phyloP scores from a whole-genome alignment of 2,329 filamentous ascomycete genomes.

The Cytospora mali region DNA sequence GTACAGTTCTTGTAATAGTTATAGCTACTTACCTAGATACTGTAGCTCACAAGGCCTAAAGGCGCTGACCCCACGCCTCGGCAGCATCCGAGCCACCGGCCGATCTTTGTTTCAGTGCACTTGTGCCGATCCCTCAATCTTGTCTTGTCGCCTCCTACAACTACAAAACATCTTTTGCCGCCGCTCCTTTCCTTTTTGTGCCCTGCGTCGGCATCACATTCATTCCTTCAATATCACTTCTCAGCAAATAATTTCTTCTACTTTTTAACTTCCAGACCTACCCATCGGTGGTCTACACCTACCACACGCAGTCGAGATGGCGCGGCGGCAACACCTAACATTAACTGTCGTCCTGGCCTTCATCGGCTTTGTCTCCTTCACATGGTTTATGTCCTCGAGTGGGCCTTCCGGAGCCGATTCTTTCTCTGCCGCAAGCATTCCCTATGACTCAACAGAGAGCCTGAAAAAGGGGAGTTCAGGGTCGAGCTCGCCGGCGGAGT shows the following conservation, averaged over 20 bases:
- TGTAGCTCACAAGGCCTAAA: background rate
- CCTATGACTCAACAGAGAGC: slow-evolving; percentile 34
- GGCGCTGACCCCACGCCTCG: slow-evolving; percentile 13
- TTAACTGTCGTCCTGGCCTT: slow-evolving; percentile 57
- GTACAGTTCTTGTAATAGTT: no score
- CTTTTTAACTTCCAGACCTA: background rate
- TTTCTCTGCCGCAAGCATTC: slow-evolving; percentile 27
- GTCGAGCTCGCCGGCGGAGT: slow-evolving; percentile 19
- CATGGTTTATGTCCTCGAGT: slow-evolving; percentile 57
- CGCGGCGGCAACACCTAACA: slow-evolving; percentile 56
- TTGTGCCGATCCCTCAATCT: slow-evolving; percentile 4
- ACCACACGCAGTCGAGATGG: slow-evolving; percentile 42
- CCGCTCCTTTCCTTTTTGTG: slow-evolving; percentile 7
- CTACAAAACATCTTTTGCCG: background rate
- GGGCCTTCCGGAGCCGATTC: slow-evolving; percentile 26
- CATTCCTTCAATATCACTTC: background rate
- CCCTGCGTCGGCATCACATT: background rate
- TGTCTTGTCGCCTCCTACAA: background rate
- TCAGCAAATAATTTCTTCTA: background rate
- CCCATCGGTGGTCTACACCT: background rate
- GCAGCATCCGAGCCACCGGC: slow-evolving; percentile 19
- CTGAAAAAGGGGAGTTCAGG: slow-evolving; percentile 28
- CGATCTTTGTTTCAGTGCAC: slow-evolving; percentile 20
- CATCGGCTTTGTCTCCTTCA: slow-evolving; percentile 58
- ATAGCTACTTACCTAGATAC: no score